Evolutionary conservation across 192 early-diverging fungal genomes (phyloP).

Genomic region (Backusella luteola): DNA sequence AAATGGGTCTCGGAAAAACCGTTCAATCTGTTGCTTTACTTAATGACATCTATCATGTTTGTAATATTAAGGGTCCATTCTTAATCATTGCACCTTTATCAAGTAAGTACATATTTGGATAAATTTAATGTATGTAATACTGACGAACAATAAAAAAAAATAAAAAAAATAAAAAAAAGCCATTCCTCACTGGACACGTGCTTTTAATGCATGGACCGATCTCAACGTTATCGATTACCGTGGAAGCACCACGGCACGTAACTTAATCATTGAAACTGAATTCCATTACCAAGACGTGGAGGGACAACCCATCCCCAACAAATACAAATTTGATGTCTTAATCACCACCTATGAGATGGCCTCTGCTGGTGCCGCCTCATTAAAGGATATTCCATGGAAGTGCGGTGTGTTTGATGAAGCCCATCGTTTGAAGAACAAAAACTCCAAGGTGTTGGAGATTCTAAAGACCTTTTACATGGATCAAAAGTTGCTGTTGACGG

Average conservation of each 20-base stretch:
- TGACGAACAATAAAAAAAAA: neutral
- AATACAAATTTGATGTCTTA: constrained; percentile 60
- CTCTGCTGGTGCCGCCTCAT: constrained; percentile 60
- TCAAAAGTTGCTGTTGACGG: constrained; percentile 76
- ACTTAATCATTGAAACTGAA: constrained; percentile 79
- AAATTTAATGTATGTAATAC: too few relatives aligned
- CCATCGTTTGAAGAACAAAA: constrained; percentile 79
- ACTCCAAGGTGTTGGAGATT: constrained; percentile 75
- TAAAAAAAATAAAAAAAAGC: too few relatives aligned
- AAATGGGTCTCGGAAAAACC: constrained; percentile 90
- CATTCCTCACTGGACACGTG: constrained; percentile 63
- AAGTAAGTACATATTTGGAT: constrained; percentile 26
- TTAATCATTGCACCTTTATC: constrained; percentile 63
- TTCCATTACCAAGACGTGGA: constrained; percentile 65
- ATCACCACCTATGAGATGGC: constrained; percentile 61
- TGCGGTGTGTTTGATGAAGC: constrained; percentile 81
- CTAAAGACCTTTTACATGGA: constrained; percentile 75
- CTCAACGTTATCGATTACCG: constrained; percentile 74
- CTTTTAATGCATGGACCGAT: constrained; percentile 68
- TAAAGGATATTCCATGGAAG: constrained; percentile 70
- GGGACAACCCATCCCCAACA: constrained; percentile 44
- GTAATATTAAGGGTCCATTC: constrained; percentile 72
- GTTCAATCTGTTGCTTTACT: constrained; percentile 80
- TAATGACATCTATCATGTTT: constrained; percentile 62
- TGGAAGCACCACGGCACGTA: constrained; percentile 63